Base-by-base conservation (phyloP, 805 yeast species). In the Barnettozyma vustinii region DNA sequence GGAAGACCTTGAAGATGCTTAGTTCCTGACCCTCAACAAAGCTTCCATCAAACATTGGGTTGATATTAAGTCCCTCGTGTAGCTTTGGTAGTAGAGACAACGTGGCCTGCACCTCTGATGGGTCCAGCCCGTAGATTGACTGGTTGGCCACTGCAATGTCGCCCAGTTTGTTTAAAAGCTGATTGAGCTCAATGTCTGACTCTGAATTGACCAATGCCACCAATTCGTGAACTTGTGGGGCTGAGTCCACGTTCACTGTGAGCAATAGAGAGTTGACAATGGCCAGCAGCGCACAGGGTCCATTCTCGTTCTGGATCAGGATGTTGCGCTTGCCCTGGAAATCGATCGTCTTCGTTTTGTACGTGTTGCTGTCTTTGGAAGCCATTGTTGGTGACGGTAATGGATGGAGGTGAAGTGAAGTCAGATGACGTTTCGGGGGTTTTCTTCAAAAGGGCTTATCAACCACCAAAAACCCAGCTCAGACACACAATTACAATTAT, bases 251-350 rank as follows among this genome's bases (percentile, higher is more conserved):
- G 8, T 60, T 57, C 13, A 74, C 74, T 3, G 80, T 68, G 18
- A 90, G 64, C 7, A 88, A 62, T 15, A 91, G 62, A 0, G 88
- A 77, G 61, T 91, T 91, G 44, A 80, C 74, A 37, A 91, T 67
- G 0, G 96, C 91, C 13, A 91, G 75, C 36, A 91, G 65, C 2
- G 96, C 95, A 61, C 96, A 90, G 0, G 97, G 96, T 0, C 97
- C 97, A 59, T 89, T 88, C 43, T 68, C 72, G 53, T 87, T 87
- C 68, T 90, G 97, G 19, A 88, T 65, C 4, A 91, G 67, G 32
- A 90, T 79, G 39, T 80, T 80, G 23, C 62, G 54, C 16, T 46
- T 47, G 5, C 63, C 64, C 20, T 60, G 40, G 49, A 50, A 55
- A 37, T 55, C 52, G 33, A 61, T 50, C 12, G 47, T 43, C 44